Conservation (phyloP, 2,329 filamentous ascomycete genomes). For the Pseudocercospora pini-densiflorae region DNA sequence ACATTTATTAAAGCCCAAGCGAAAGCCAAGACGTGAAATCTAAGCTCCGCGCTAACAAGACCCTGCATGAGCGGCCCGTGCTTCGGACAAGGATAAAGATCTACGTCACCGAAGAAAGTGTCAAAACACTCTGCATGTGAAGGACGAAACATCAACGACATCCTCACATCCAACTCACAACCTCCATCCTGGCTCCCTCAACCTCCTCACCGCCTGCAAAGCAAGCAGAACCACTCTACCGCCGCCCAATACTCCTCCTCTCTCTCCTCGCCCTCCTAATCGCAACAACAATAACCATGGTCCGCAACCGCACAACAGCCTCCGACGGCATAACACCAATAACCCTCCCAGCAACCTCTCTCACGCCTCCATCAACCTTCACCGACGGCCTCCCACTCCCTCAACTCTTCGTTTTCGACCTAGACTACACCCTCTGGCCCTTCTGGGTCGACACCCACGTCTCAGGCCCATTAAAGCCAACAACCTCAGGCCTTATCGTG, state of each 20-base stretch:
- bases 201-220: neutral
- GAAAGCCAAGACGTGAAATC: neutral
- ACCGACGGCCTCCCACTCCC: slow-evolving; percentile 74
- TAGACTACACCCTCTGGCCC: slow-evolving; percentile 99
- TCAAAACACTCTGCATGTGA: neutral
- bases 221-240: neutral
- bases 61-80: neutral
- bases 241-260: slow-evolving; percentile 9
- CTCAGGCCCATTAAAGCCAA: slow-evolving; percentile 68
- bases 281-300: slow-evolving; percentile 25
- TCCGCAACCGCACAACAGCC: slow-evolving; percentile 18
- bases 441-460: slow-evolving; percentile 98
- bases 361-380: slow-evolving; percentile 59
- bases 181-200: slow-evolving; percentile 4
- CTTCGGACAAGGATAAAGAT: neutral
- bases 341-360: slow-evolving; percentile 42
- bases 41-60: neutral
- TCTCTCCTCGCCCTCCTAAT: slow-evolving; percentile 16
- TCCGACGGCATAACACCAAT: slow-evolving; percentile 32
- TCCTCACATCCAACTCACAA: neutral
- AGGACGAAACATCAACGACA: neutral
- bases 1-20: no score
- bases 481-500: slow-evolving; percentile 50
- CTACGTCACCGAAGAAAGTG: neutral
- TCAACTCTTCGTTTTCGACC: slow-evolving; percentile 85